phyloP scores from a whole-genome alignment of 164 flowering plant genomes.

The Umbilicus rupestris region DNA sequence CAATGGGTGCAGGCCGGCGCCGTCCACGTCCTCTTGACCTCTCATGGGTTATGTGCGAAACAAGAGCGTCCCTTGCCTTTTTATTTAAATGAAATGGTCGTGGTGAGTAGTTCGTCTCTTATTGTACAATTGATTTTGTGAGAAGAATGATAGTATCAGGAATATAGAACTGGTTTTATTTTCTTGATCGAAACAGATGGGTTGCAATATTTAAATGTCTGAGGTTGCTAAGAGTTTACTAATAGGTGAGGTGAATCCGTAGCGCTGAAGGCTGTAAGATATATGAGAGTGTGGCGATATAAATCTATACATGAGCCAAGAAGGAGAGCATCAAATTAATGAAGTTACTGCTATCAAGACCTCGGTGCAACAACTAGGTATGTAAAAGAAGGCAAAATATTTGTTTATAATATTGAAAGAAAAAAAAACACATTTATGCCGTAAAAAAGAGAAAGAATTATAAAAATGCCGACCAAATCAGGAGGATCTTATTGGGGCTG shows the following conservation, averaged over 20 bases:
- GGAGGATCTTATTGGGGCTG: background rate
- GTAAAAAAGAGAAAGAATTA: background rate
- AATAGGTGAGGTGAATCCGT: background rate
- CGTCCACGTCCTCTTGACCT: constrained; percentile 5
- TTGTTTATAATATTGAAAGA: background rate
- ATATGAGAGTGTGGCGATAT: background rate
- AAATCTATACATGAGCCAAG: background rate
- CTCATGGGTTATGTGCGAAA: background rate
- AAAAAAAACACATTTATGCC: background rate
- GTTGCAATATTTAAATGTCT: background rate
- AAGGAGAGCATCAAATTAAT: constrained; percentile 5
- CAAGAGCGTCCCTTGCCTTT: background rate
- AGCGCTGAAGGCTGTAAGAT: background rate
- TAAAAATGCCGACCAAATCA: constrained; percentile 1
- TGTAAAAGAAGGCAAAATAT: background rate
- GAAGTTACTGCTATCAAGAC: constrained; percentile 1
- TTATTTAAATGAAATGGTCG: background rate
- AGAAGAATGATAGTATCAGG: background rate
- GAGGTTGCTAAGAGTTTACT: background rate
- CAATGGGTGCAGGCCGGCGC: constrained; percentile 8
- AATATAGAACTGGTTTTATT: background rate
- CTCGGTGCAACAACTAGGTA: background rate
- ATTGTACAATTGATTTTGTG: background rate
- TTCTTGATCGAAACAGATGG: background rate
- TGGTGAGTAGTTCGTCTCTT: background rate